phyloP scores from a whole-genome alignment of 2,329 filamentous ascomycete genomes.

The Fusarium concolor region DNA sequence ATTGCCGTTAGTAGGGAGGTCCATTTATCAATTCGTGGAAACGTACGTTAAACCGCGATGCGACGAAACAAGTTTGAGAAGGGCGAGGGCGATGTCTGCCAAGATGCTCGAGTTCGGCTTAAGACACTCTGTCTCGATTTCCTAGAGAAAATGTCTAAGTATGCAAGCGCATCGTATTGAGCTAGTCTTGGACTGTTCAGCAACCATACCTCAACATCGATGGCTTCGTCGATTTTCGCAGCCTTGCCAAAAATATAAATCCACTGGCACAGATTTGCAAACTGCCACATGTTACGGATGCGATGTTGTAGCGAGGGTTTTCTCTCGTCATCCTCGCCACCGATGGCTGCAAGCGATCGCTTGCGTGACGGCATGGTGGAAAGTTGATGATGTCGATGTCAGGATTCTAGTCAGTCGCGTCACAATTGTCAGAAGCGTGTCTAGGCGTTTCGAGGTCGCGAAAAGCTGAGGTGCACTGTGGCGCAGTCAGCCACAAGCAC shows the following conservation, averaged over 20 bases:
- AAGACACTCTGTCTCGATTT: constrained; percentile 88
- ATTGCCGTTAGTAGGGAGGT: constrained; percentile 18
- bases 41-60: constrained; percentile 91
- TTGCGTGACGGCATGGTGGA: constrained; percentile 47
- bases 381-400: constrained; percentile 32
- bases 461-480: constrained; percentile 33
- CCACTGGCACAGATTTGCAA: constrained; percentile 93
- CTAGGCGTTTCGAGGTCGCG: constrained; percentile 37
- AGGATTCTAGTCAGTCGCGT: constrained; percentile 40
- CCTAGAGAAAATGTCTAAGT: constrained; percentile 61
- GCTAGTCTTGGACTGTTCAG: constrained; percentile 11
- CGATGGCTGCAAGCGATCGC: constrained; percentile 38
- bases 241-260: constrained; percentile 89
- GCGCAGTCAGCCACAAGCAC: constrained; percentile 46
- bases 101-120: constrained; percentile 81
- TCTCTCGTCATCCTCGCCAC: constrained; percentile 31
- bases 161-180: not conserved
- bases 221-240: constrained; percentile 88
- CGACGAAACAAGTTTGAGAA: constrained; percentile 94
- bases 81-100: constrained; percentile 82
- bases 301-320: constrained; percentile 61
- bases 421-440: constrained; percentile 39
- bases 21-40: not conserved
- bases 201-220: constrained; percentile 83
- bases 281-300: constrained; percentile 94